Evolutionary conservation across 371 early-diverging fungal genomes (phyloP).

Genomic region (Blakeslea trispora): DNA sequence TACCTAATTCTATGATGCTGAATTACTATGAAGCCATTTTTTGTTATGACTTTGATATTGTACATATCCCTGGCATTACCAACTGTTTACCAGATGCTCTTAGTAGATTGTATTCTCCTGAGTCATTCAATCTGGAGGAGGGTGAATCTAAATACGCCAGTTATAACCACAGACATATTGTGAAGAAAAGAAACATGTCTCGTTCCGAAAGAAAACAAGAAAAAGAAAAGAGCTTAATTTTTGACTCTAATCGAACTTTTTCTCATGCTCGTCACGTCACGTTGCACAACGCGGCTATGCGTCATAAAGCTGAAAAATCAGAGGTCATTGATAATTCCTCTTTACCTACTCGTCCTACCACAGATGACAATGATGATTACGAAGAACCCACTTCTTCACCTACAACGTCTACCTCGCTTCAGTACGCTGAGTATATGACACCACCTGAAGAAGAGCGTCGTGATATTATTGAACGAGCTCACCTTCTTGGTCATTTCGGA

Average conservation of each 20-base stretch:
- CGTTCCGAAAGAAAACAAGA: too few relatives aligned
- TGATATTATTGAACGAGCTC: background rate
- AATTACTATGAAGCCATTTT: conserved; percentile 20
- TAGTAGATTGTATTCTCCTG: background rate
- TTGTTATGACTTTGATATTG: conserved; percentile 7
- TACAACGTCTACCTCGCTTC: background rate
- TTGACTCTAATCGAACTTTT: too few relatives aligned
- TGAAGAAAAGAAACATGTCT: background rate
- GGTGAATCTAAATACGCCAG: background rate
- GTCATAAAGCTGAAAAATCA: background rate
- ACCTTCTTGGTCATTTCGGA: background rate
- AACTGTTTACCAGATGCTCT: conserved; percentile 7
- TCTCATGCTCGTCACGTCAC: too few relatives aligned
- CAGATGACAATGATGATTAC: background rate
- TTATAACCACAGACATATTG: background rate
- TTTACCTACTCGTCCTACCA: background rate
- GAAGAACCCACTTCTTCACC: too few relatives aligned
- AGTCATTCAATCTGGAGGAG: conserved; percentile 5
- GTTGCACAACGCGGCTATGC: background rate
- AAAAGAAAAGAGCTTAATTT: too few relatives aligned
- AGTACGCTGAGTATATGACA: background rate
- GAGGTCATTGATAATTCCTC: background rate
- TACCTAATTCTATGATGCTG: conserved; percentile 8
- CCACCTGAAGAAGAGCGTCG: background rate
- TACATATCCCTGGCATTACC: conserved; percentile 10